Conservation (phyloP, 805 yeast genomes). For the Kazachstania viticola region DNA sequence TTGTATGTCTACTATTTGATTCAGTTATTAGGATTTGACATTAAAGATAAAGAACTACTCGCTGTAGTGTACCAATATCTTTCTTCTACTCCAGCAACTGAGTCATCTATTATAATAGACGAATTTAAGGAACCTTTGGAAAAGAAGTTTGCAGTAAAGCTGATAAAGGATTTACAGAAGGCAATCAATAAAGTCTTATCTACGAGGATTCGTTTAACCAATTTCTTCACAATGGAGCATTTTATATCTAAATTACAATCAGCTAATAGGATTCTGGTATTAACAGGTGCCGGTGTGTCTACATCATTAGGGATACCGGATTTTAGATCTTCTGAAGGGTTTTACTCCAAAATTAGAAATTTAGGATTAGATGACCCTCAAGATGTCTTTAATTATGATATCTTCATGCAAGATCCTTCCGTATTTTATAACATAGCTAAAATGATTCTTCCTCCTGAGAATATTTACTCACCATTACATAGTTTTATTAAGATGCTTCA, state of each 20-base stretch:
- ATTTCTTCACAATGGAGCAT: conserved; percentile 47
- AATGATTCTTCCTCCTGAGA: conserved; percentile 67
- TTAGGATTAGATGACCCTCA: conserved; percentile 79
- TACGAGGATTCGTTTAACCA: conserved; percentile 43
- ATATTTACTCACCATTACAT: conserved; percentile 64
- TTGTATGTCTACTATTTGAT: conserved; percentile 47
- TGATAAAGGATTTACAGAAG: conserved; percentile 42
- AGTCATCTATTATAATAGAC: conserved; percentile 9
- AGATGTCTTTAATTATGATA: conserved; percentile 67
- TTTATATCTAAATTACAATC: conserved; percentile 41
- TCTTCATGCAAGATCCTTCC: conserved; percentile 65
- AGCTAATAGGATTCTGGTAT: conserved; percentile 52
- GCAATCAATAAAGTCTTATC: conserved; percentile 54
- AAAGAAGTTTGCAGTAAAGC: conserved; percentile 34
- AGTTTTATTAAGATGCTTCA: conserved; percentile 63
- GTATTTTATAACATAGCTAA: conserved; percentile 82
- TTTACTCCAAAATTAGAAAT: conserved; percentile 56
- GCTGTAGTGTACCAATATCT: conserved; percentile 17
- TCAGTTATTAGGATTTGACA: conserved; percentile 50
- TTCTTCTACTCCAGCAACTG: conserved; percentile 8
- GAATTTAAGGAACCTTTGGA: conserved; percentile 29
- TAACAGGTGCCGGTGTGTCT: conserved; percentile 91
- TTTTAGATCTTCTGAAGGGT: conserved; percentile 80
- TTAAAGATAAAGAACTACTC: conserved; percentile 27
- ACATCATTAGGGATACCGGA: conserved; percentile 88